Base-by-base conservation (phyloP, 176 grass and related monocot species). In the Themeda triandra region DNA sequence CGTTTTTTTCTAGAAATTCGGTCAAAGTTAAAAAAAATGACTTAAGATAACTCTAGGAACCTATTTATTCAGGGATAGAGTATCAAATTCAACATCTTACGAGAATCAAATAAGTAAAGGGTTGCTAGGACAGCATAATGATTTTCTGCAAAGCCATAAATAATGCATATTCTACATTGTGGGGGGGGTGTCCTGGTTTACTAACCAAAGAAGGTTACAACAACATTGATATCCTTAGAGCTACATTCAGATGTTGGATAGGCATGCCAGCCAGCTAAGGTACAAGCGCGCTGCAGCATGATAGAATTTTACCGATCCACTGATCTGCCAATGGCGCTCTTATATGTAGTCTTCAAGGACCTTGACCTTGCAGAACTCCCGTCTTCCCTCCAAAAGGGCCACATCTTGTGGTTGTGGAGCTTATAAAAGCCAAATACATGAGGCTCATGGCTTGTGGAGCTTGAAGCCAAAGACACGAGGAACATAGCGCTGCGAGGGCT, bases 401-500 rank as follows among this genome's bases (percentile, higher is more conserved):
- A 75, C 0, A 32, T 69, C 79, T 85, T 90, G 67, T 82, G 77
- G 40, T 84, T 90, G 66, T 79, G 73, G 51, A 79, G 21, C 71
- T 90, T 88, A n/a, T n/a, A 15, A 75, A 83, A 88, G 41, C 82
- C 73, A 13, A 82, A 80, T 21, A 76, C 82, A 4, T 41, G 70
- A 41, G 79, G 88, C 13, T 21, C 81, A 88, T 31, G 87, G 87
- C 28, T 88, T 88, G 75, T 90, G 88, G 54, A 93, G 74, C 76
- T 93, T 93, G 79, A 93, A 93, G 42, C 92, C 92, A 25, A 93
- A 93, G 2, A 93, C 88, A 0, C 88, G 86, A 51, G 92, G 92
- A 39, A 83, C 53, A 0, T 93, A 93, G 71, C 29, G 75, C 69
- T 93, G 92, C 0, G 79, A 83, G 53, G 86, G 69, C 79, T 90